phyloP scores from a whole-genome alignment of 1,139 yeast genomes.

The Spathaspora jeffriesii region DNA sequence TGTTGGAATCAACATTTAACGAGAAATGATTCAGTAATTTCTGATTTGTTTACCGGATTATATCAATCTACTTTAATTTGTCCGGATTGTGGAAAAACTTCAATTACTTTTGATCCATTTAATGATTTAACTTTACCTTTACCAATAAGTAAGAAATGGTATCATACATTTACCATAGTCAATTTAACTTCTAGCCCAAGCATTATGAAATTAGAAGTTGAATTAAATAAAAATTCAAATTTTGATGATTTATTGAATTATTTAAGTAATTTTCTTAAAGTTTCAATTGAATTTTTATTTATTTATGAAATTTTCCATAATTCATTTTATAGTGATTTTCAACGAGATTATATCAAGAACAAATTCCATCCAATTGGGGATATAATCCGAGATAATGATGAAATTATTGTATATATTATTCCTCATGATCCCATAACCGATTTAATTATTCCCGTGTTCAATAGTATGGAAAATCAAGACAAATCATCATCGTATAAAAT shows the following conservation, averaged over 20 bases:
- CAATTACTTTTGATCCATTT: constrained; percentile 93
- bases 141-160: constrained; percentile 80
- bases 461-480: constrained; percentile 47
- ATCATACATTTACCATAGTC: constrained; percentile 61
- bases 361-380: constrained; percentile 70
- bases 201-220: constrained; percentile 60
- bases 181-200: constrained; percentile 38
- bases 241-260: constrained; percentile 65
- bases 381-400: constrained; percentile 63
- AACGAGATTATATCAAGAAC: constrained; percentile 57
- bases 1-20: constrained; percentile 83
- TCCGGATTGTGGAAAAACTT: constrained; percentile 79
- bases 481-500: constrained; percentile 30
- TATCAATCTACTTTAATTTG: constrained; percentile 90
- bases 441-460: constrained; percentile 69
- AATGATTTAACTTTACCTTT: constrained; percentile 89
- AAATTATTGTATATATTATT: constrained; percentile 69
- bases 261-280: constrained; percentile 51
- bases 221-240: constrained; percentile 65
- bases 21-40: constrained; percentile 83
- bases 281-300: constrained; percentile 47
- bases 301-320: constrained; percentile 73
- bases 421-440: constrained; percentile 44
- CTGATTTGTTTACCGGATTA: constrained; percentile 86
- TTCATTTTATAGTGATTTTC: constrained; percentile 71